These are phyloP conservation scores for Stenogyne calaminthoides DNA, from an alignment of 305 asterid genomes.

Conservation along the genomic window DNA sequence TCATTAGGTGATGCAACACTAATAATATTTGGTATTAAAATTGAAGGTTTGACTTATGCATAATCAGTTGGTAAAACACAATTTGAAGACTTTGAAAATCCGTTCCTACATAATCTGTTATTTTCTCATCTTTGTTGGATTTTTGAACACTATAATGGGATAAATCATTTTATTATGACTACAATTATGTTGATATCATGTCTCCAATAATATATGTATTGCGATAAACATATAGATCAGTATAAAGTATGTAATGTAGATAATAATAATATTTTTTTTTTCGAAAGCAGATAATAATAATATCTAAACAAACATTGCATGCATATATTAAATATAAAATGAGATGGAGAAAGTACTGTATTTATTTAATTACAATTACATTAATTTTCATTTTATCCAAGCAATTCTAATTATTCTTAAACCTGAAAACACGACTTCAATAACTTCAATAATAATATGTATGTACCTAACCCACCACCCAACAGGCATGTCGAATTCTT, in stretches of 20 bases:
- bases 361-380: too few relatives aligned
- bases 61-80: slow-evolving; percentile 21
- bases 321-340: too few relatives aligned
- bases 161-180: background rate
- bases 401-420: background rate
- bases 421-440: background rate
- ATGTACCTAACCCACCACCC: background rate
- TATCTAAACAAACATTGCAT: too few relatives aligned
- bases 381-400: too few relatives aligned
- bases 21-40: background rate
- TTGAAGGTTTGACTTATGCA: background rate
- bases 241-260: too few relatives aligned
- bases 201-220: too few relatives aligned
- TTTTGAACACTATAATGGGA: background rate
- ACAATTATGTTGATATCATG: too few relatives aligned
- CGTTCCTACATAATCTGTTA: slow-evolving; percentile 4
- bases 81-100: slow-evolving; percentile 9
- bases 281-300: too few relatives aligned
- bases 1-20: slow-evolving; percentile 34
- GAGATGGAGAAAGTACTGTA: too few relatives aligned
- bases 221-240: too few relatives aligned
- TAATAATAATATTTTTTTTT: too few relatives aligned
- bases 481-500: too few relatives aligned
- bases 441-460: background rate
- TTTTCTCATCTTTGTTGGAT: background rate